Evolutionary conservation across 768 basidiomycete genomes (phyloP).

Genomic region (Imleria badia): DNA sequence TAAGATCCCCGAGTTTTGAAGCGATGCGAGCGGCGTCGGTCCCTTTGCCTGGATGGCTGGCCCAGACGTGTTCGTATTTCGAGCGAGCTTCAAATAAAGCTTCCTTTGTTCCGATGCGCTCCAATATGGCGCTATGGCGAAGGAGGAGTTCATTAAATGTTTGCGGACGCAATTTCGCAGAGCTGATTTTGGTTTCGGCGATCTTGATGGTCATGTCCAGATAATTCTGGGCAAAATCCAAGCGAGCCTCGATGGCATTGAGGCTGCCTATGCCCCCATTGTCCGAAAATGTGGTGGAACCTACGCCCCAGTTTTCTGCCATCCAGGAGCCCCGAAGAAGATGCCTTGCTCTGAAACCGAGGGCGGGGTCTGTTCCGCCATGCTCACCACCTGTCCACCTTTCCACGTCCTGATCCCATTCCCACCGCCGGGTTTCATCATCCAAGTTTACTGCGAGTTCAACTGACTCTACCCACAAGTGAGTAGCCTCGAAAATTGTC

Average conservation of each 20-base stretch:
- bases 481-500: slow-evolving; percentile 53
- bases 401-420: slow-evolving; percentile 65
- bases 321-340: slow-evolving; percentile 72
- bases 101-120: slow-evolving; percentile 54
- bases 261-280: slow-evolving; percentile 37
- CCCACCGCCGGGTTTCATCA: slow-evolving; percentile 55
- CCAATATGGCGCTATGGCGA: slow-evolving; percentile 56
- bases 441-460: slow-evolving; percentile 49
- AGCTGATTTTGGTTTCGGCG: slow-evolving; percentile 40
- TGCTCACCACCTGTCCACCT: slow-evolving; percentile 57
- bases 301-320: slow-evolving; percentile 62
- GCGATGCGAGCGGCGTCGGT: slow-evolving; percentile 55
- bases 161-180: slow-evolving; percentile 45
- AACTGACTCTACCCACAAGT: slow-evolving; percentile 64
- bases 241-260: slow-evolving; percentile 51
- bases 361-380: slow-evolving; percentile 72
- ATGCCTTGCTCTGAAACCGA: slow-evolving; percentile 61
- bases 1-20: slow-evolving; percentile 67
- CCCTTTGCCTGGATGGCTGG: slow-evolving; percentile 38
- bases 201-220: slow-evolving; percentile 48
- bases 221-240: slow-evolving; percentile 54
- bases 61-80: slow-evolving; percentile 61
- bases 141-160: slow-evolving; percentile 55
- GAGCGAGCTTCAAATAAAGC: slow-evolving; percentile 53
- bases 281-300: slow-evolving; percentile 38